Base-by-base conservation (phyloP, 768 basidiomycete species). In the Pleurotus djamor region DNA sequence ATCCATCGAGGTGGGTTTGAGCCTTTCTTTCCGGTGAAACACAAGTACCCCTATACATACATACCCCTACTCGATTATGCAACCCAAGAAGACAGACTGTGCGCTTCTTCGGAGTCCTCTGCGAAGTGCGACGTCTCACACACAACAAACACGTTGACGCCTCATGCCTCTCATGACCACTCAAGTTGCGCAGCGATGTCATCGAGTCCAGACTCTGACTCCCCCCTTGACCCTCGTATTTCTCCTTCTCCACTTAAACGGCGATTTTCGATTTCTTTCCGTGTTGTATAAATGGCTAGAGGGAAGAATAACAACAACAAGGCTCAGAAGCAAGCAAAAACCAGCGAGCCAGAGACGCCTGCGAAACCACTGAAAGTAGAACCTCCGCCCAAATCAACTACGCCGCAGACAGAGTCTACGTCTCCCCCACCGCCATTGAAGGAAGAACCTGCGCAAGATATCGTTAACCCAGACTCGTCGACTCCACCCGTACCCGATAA, bases 91-190 rank as follows among this genome's bases (percentile, higher is more conserved):
- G n/a, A n/a, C n/a, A n/a, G n/a, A n/a, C n/a, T n/a, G n/a, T n/a
- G n/a, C n/a, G n/a, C n/a, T n/a, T n/a, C n/a, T n/a, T n/a, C n/a
- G n/a, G n/a, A n/a, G n/a, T n/a, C n/a, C n/a, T n/a, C n/a, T n/a
- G n/a, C n/a, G n/a, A n/a, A n/a, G n/a, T n/a, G n/a, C n/a, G n/a
- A n/a, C n/a, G n/a, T n/a, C n/a, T n/a, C n/a, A n/a, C n/a, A n/a
- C n/a, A n/a, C n/a, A n/a, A n/a, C n/a, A n/a, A n/a, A n/a, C 54
- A 55, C 54, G 54, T 43, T 55, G 54, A 41, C 14, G 38, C 54
- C 54, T 41, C 54, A 28, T 55, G 54, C 9, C 28, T 10, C n/a
- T n/a, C n/a, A n/a, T n/a, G n/a, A n/a, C n/a, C n/a, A 14, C 16
- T 55, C 54, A 28, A 38, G 12, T 16, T 28, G 13, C 36, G 10